Base-by-base conservation (phyloP, 257 asterid genomes). In the Echium plantagineum region DNA sequence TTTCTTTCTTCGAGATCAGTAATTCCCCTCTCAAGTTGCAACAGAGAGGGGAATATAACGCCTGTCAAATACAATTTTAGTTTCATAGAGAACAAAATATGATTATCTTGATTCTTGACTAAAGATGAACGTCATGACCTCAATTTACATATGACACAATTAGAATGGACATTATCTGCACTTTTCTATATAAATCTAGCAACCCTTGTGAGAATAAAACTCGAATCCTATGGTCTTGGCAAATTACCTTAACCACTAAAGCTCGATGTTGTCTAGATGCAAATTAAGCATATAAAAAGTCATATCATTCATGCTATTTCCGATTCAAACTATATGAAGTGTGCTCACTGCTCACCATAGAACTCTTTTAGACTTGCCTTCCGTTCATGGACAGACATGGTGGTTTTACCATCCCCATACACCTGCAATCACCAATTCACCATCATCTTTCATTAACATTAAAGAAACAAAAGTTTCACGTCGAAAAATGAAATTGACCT, bases 281-380 rank as follows among this genome's bases (percentile, higher is more conserved):
- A 10, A 10, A 5, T 42, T 21, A 42, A 9, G 28, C 28, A 30
- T 9, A 7, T 10, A 28, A 22, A n/a, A 55, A n/a, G n/a, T 12
- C 32, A 7, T 26, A 53, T 46, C 10, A 10, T 10, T 19, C n/a
- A 57, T 15, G 30, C 7, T 10, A 55, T 55, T 55, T 22, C 18
- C 47, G 49, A 58, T 51, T 1, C 21, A 52, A n/a, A 15, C 13
- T 49, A n/a, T 15, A 3, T 52, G 21, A 52, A 4, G 3, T 24
- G 20, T 35, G 13, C 15, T 80, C 71, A 91, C 98, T 35, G 13
- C 22, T 80, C 71, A 91, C 98, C 96, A 66, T 90, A 90, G 68
- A 90, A 90, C 74, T 90, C 98, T 69, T 94, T 71, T 64, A 90
- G 74, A 79, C 91, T 87, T 12, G 98, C 95, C 75, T 90, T 90